A percentile compares a stretch with the other conserved stretches of the same genome.
Evolutionary conservation across 1,139 yeast genomes (phyloP).

Genomic region (Geotrichum aggregatum): DNA sequence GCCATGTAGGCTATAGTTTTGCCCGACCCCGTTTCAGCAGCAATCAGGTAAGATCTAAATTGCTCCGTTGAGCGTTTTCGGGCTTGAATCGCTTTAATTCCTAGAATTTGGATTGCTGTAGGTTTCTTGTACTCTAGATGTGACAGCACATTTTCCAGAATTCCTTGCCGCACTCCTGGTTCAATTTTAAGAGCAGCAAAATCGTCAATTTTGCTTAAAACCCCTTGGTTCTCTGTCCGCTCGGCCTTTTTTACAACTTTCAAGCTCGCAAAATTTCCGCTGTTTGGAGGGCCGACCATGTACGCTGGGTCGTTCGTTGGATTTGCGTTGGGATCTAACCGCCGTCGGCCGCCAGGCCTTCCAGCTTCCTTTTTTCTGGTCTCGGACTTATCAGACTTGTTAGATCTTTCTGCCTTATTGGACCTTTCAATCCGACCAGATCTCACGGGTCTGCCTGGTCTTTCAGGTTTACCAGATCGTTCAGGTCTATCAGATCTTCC

Average conservation of each 20-base stretch:
- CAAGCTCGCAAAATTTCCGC: conserved; percentile 38
- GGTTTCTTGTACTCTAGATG: conserved; percentile 41
- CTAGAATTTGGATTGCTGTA: conserved; percentile 59
- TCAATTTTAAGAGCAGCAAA: conserved; percentile 64
- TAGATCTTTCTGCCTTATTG: not conserved
- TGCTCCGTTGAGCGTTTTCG: conserved; percentile 33
- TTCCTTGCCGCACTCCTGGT: conserved; percentile 62
- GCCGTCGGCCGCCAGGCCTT: not conserved
- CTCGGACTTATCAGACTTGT: not conserved
- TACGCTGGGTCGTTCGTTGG: conserved; percentile 15
- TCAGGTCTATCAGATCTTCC: no score
- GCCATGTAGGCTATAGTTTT: conserved; percentile 89
- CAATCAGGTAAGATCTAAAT: conserved; percentile 67
- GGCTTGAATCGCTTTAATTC: conserved; percentile 48
- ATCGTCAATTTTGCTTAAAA: conserved; percentile 50
- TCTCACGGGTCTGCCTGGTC: no score
- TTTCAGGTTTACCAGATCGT: no score
- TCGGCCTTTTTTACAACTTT: conserved; percentile 35
- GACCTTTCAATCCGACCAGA: not conserved
- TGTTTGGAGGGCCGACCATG: conserved; percentile 30
- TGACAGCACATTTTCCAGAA: conserved; percentile 52
- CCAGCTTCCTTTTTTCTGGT: no score
- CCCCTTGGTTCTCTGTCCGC: conserved; percentile 36
- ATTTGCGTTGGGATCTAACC: conserved; percentile 3
- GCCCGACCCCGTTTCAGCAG: conserved; percentile 96